Evolutionary conservation across 169 alveolate species (phyloP), one percentile per base, ranked within the genome.

Genomic region (Plasmodium sp.): DNA sequence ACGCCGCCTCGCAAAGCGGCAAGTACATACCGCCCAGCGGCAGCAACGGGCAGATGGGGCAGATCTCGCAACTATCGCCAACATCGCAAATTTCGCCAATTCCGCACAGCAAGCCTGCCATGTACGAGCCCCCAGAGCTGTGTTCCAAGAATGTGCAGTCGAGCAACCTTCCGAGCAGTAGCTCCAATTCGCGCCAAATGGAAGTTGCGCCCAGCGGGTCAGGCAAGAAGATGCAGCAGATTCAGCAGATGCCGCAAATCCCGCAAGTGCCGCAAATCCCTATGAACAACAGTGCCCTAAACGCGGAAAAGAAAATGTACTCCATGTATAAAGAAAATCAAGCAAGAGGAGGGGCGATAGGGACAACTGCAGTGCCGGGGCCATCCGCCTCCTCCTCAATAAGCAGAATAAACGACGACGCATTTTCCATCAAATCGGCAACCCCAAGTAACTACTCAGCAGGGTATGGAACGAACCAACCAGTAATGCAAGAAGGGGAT

Each of bases 271-370:
- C 27, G 45, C 27, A 74, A 16, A 51, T 51, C 71, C 27, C 94
- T n/a, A 34, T 86, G 62, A 75, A 54, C 51, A 90, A 62, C 79
- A 80, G n/a, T 80, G 51, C 33, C 18, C 43, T 90, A 80, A 90
- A 10, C 41, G 10, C 72, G 22, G 94, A 90, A 39, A 79, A 90
- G 36, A 90, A 90, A 43, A n/a, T 43, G 45, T 90, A 58, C 73
- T 79, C 90, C 31, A 81, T 39, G 84, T 80, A 62, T 90, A 31
- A 80, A 36, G 90, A 81, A 90, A 67, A 90, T 80, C 86, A 71
- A 43, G 83, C 45, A 80, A 72, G 83, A 41, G 39, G 34, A 14
- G 33, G 71, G 5, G 16, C 12, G 3, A 10, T 16, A 12, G 36
- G 72, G 14, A 16, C 56, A 84, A 10, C 92, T 18, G 27, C 62